These are phyloP conservation scores for Hordeum pubiflorum DNA, from an alignment of 202 grass and related monocot species.

Conservation along the genomic window DNA sequence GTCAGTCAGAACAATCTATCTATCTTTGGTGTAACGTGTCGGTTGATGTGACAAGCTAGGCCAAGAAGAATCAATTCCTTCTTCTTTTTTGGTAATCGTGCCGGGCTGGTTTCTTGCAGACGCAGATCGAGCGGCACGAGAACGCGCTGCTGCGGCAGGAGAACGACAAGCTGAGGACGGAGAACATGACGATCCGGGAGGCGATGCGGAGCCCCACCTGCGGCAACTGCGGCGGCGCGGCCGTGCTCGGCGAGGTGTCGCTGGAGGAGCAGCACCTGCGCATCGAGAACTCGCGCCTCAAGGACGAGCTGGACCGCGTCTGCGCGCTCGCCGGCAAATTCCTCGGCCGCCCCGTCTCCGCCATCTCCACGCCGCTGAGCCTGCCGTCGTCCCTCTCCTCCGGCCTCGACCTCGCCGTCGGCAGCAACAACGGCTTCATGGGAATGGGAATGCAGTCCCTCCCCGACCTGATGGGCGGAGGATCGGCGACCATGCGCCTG, in stretches of 20 bases:
- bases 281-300: constrained; percentile 90
- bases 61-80: not conserved
- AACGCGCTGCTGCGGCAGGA: constrained; percentile 86
- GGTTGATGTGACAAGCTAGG: not conserved
- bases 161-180: constrained; percentile 88
- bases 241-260: constrained; percentile 73
- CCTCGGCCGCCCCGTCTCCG: constrained; percentile 59
- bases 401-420: constrained; percentile 67
- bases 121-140: constrained; percentile 90
- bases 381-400: constrained; percentile 33
- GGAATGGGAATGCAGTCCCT: constrained; percentile 39
- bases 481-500: constrained; percentile 23
- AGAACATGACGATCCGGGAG: constrained; percentile 87
- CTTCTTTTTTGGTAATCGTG: not conserved
- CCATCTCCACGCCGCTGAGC: constrained; percentile 19
- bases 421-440: constrained; percentile 41
- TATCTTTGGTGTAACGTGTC: not conserved
- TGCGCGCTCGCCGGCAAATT: constrained; percentile 82
- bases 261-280: constrained; percentile 89
- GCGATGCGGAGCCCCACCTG: constrained; percentile 81
- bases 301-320: constrained; percentile 88
- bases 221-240: constrained; percentile 64
- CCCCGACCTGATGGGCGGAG: constrained; percentile 50
- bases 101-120: constrained; percentile 25
- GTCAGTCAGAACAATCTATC: not conserved